A percentile compares a stretch with the other conserved stretches of the same genome.
These are phyloP conservation scores for Spathaspora sp. DNA, from an alignment of 805 yeast genomes.

Conservation along the genomic window DNA sequence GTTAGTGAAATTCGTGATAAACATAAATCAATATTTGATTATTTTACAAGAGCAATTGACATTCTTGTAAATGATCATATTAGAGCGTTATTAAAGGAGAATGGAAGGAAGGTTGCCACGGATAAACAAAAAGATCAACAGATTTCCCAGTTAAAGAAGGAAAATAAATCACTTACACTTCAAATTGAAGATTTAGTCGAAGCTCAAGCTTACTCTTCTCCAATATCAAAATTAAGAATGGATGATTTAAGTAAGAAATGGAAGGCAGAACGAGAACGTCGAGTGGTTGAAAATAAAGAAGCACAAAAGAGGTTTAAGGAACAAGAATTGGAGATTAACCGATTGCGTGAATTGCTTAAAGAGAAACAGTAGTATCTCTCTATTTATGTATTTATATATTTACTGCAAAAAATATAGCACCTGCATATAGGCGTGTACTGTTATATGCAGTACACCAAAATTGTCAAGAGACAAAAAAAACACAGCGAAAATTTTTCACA, in stretches of 20 bases:
- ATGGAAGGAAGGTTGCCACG: slow-evolving; percentile 20
- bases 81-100: slow-evolving; percentile 32
- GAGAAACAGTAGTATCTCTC: neutral
- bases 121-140: neutral
- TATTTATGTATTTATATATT: too few relatives aligned
- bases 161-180: slow-evolving; percentile 2
- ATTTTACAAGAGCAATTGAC: slow-evolving; percentile 57
- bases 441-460: neutral
- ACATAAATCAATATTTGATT: slow-evolving; percentile 47
- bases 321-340: slow-evolving; percentile 52
- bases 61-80: slow-evolving; percentile 58
- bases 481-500: slow-evolving; percentile 1
- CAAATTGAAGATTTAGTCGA: slow-evolving; percentile 2
- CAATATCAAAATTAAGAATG: slow-evolving; percentile 47
- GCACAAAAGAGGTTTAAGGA: slow-evolving; percentile 49
- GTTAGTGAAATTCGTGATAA: slow-evolving; percentile 24
- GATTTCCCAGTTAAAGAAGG: neutral
- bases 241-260: slow-evolving; percentile 62
- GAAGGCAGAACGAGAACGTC: slow-evolving; percentile 68
- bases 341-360: slow-evolving; percentile 20
- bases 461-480: neutral
- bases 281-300: slow-evolving; percentile 58
- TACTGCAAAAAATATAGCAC: neutral
- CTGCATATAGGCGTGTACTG: neutral
- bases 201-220: slow-evolving; percentile 11